Conservation (phyloP, 2,329 filamentous ascomycete species). For the Claviceps maximensis region DNA sequence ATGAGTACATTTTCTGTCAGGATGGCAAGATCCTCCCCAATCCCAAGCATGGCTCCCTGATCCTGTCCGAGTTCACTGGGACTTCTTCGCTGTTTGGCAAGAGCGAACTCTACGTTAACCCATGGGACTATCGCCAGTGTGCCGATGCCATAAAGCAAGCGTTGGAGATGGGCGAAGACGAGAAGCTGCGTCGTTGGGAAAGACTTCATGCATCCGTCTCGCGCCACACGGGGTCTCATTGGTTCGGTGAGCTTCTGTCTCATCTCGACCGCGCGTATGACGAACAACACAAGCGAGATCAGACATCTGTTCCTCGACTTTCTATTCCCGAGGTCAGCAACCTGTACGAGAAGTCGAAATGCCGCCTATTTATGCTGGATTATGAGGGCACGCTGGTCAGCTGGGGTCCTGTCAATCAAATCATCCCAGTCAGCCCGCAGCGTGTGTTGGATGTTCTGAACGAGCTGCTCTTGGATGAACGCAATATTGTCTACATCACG, state of each 20-base stretch:
- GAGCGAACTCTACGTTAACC: conserved; percentile 76
- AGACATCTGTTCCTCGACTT: conserved; percentile 74
- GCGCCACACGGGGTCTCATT: conserved; percentile 71
- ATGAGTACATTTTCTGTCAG: conserved; percentile 89
- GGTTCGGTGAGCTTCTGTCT: conserved; percentile 65
- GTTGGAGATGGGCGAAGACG: conserved; percentile 63
- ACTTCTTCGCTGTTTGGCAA: conserved; percentile 75
- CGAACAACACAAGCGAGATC: conserved; percentile 74
- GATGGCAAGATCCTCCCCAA: conserved; percentile 57
- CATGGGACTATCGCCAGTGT: conserved; percentile 86
- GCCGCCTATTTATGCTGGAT: conserved; percentile 77
- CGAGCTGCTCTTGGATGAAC: conserved; percentile 65
- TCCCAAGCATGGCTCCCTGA: conserved; percentile 78
- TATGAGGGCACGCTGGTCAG: conserved; percentile 88
- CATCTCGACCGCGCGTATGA: conserved; percentile 65
- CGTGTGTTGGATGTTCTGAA: conserved; percentile 72
- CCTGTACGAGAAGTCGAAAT: conserved; percentile 51
- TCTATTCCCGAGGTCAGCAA: conserved; percentile 51
- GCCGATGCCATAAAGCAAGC: conserved; percentile 75
- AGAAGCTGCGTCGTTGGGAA: conserved; percentile 63
- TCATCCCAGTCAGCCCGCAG: conserved; percentile 72
- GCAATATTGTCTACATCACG: conserved; percentile 88
- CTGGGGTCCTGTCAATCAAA: conserved; percentile 72
- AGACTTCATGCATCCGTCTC: conserved; percentile 61
- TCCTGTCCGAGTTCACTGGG: conserved; percentile 90